phyloP scores from a whole-genome alignment of 768 basidiomycete genomes.

The Boletus sp. region DNA sequence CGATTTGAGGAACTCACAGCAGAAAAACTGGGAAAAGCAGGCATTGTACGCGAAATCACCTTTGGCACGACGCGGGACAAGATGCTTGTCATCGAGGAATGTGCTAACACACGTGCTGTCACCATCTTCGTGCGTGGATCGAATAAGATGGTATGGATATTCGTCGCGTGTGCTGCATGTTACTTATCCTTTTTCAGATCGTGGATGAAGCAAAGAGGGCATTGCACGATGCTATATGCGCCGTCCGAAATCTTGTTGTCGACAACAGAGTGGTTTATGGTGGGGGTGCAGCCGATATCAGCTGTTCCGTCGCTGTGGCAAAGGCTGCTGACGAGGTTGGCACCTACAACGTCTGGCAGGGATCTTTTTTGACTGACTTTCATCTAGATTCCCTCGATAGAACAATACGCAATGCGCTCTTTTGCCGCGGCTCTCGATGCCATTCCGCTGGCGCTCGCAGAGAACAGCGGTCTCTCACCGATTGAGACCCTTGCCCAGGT shows the following conservation, averaged over 20 bases:
- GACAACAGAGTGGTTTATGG: conserved; percentile 98
- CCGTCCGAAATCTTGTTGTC: conserved; percentile 90
- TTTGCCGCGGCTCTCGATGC: conserved; percentile 94
- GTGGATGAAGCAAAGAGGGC: conserved; percentile 99
- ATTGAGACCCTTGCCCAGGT: conserved; percentile 97
- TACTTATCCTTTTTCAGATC: conserved; percentile 54
- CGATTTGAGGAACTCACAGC: conserved; percentile 93
- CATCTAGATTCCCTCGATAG: conserved; percentile 85
- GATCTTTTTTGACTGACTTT: not conserved
- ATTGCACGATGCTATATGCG: conserved; percentile 96
- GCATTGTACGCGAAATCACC: conserved; percentile 88
- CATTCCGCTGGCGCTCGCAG: conserved; percentile 93
- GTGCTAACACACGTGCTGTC: conserved; percentile 93
- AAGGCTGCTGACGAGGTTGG: conserved; percentile 91
- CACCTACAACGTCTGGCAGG: not conserved
- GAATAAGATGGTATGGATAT: conserved; percentile 92
- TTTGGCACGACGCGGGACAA: conserved; percentile 99
- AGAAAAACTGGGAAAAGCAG: conserved; percentile 91
- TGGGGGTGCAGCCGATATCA: conserved; percentile 97
- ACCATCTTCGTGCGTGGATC: conserved; percentile 97
- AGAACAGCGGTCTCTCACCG: conserved; percentile 95
- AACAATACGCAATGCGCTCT: conserved; percentile 99
- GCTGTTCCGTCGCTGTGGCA: conserved; percentile 87
- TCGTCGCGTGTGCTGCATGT: not conserved
- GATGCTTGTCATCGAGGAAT: conserved; percentile 99